Base-by-base conservation (phyloP, 805 yeast species). In the Wickerhamomyces bovis region DNA sequence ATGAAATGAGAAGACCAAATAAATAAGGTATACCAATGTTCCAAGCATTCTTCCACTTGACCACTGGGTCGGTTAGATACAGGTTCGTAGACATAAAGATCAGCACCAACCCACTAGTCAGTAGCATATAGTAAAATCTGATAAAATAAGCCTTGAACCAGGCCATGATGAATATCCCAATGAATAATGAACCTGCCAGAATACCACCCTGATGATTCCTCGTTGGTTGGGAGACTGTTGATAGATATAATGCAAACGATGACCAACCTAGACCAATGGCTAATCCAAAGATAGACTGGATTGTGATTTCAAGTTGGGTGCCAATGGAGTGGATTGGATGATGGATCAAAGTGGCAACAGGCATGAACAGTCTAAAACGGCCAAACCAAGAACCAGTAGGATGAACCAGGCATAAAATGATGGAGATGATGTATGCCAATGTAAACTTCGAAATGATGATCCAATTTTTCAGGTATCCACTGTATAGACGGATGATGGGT, bases 281-380 rank as follows among this genome's bases (percentile, higher is more conserved):
- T 1, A 63, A 57, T 1, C 80, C 80, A 0, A 66, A 0, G 2
- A 70, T 55, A 0, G 78, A 69, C 13, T 60, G 60, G 3, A 69
- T 2, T 0, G 76, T 66, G 46, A 75, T 67, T 53, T 75, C 80
- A 3, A 73, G 13, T 54, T 76, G 80, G 1, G 73, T 65, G 11
- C 80, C 79, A 7, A 72, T 43, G 5, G 69, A 62, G 45, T 76
- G 69, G 2, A 67, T 73, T 0, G 80, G 77, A 55, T 76, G 81
- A 44, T 71, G 73, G 11, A 75, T 53, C 5, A 76, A 31, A 0
- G 66, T 65, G 0, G 77, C 70, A 2, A 75, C 43, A 1, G 77
- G 76, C 21, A 72, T 50, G 39, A 75, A 70, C 43, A 65, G 67
- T 28, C 73, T 51, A 44, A 63, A 61, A 8, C 60, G 57, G 4